A percentile compares a stretch with the other conserved stretches of the same genome.
Conservation (phyloP, 1,284 basidiomycete species). For the Rhodotorula sp. region DNA sequence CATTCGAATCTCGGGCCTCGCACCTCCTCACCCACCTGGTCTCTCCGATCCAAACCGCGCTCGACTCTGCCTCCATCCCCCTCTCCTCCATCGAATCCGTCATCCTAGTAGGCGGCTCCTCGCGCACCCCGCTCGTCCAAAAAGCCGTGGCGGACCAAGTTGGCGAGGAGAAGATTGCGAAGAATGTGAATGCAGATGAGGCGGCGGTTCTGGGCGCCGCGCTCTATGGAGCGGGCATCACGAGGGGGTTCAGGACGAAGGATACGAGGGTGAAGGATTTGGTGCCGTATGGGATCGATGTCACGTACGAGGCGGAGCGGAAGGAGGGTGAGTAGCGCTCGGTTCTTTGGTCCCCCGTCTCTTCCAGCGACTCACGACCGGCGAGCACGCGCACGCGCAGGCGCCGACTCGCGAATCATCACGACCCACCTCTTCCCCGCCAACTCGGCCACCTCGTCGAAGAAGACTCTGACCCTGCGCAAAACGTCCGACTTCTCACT, state of each 20-base stretch:
- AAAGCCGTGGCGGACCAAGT: conserved; percentile 70
- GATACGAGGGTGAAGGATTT: conserved; percentile 81
- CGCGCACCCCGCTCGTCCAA: conserved; percentile 90
- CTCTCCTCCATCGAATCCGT: conserved; percentile 79
- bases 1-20: conserved; percentile 70
- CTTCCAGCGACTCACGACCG: too few species aligned
- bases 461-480: conserved; percentile 79
- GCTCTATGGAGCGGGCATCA: conserved; percentile 84
- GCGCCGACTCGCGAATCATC: conserved; percentile 61
- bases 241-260: conserved; percentile 93
- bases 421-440: conserved; percentile 70
- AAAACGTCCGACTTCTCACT: conserved; percentile 73
- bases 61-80: conserved; percentile 65
- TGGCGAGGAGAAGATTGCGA: conserved; percentile 76
- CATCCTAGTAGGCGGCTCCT: conserved; percentile 84
- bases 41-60: conserved; percentile 72
- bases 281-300: conserved; percentile 66
- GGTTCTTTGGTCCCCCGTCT: background rate
- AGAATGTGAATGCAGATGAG: conserved; percentile 97
- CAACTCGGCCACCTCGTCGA: conserved; percentile 69
- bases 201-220: conserved; percentile 85
- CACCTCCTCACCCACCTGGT: conserved; percentile 60
- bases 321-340: conserved; percentile 18
- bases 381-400: too few species aligned
- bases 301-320: conserved; percentile 66